Evolutionary conservation across 148 eudicot species (phyloP).

Genomic region (Fagopyrum homotropicum): DNA sequence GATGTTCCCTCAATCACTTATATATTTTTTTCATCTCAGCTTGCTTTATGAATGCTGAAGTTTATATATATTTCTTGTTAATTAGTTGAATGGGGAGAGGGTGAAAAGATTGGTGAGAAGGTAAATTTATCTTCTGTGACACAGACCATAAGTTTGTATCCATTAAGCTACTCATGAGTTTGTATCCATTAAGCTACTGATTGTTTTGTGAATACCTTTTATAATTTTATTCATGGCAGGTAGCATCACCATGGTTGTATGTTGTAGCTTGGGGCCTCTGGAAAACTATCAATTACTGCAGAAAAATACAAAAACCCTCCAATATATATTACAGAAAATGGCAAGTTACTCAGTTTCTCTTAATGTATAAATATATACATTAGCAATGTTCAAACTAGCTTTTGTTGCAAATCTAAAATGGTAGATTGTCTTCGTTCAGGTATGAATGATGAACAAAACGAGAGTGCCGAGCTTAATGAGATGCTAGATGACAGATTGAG

Average conservation of each 20-base stretch:
- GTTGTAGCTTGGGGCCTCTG: slow-evolving; percentile 80
- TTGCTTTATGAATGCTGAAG: not conserved
- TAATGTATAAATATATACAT: not conserved
- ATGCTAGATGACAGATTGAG: slow-evolving; percentile 75
- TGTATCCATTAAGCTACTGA: not conserved
- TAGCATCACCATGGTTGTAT: slow-evolving; percentile 79
- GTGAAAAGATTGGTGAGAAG: slow-evolving; percentile 59
- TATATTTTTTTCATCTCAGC: not conserved
- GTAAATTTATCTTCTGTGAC: slow-evolving; percentile 26
- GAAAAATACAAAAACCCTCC: slow-evolving; percentile 59
- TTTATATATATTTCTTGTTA: slow-evolving; percentile 17
- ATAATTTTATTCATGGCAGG: slow-evolving; percentile 41
- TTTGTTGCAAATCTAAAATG: not conserved
- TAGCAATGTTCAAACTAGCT: not conserved
- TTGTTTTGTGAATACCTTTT: not conserved
- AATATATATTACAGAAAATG: slow-evolving; percentile 69
- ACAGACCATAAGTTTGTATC: too few species aligned
- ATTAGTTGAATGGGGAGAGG: slow-evolving; percentile 76
- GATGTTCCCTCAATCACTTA: not conserved
- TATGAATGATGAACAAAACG: slow-evolving; percentile 69
- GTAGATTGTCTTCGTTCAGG: slow-evolving; percentile 29
- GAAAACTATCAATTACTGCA: slow-evolving; percentile 43
- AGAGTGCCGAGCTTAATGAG: slow-evolving; percentile 39
- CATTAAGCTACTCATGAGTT: too few species aligned
- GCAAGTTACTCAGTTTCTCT: slow-evolving; percentile 19